Evolutionary conservation across 768 basidiomycete genomes (phyloP), one percentile per base, ranked within the genome.

Genomic region (Sarcomyxa edulis): DNA sequence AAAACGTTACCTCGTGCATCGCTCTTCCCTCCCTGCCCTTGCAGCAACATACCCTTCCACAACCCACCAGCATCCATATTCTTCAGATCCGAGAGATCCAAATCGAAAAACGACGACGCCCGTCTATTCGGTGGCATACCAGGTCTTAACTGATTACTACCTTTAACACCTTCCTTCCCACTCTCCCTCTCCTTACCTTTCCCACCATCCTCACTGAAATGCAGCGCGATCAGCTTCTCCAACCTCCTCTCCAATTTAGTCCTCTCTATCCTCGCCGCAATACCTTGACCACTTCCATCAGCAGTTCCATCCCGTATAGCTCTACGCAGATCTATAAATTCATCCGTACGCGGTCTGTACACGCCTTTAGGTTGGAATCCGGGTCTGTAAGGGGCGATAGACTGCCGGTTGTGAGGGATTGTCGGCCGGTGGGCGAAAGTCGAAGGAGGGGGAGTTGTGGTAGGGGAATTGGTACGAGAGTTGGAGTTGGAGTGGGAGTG

Each of bases 291-390:
- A 21, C 53, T 47, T 9, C 54, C 46, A 8, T 47, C 47, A 16
- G 58, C 64, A n/a, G n/a, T n/a, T n/a, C n/a, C n/a, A n/a, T n/a
- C n/a, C n/a, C n/a, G n/a, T n/a, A n/a, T n/a, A 40, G 61, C 59
- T 35, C 58, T 59, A 28, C 73, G 66, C 8, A 67, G 47, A 3
- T 72, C 71, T 40, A 81, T 40, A 50, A 91, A 97, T 38, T 90
- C 86, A 39, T 89, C 91, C 6, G 93, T 96, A 25, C 84, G 75
- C 5, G 73, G 79, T 9, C 81, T 66, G 54, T 78, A 83, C 4
- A 92, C 77, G 4, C 94, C 94, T 50, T 74, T 84, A 5, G 95
- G 95, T 56, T 99, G 95, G 55, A 97, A 99, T 1, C 92, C 91
- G 3, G 89, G 81, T 32, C 84, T 80, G 55, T 98, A 98, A 2